These are phyloP conservation scores for Phytopythium chamaehyphon DNA, from an alignment of 352 stramenopile species.

Conservation along the genomic window DNA sequence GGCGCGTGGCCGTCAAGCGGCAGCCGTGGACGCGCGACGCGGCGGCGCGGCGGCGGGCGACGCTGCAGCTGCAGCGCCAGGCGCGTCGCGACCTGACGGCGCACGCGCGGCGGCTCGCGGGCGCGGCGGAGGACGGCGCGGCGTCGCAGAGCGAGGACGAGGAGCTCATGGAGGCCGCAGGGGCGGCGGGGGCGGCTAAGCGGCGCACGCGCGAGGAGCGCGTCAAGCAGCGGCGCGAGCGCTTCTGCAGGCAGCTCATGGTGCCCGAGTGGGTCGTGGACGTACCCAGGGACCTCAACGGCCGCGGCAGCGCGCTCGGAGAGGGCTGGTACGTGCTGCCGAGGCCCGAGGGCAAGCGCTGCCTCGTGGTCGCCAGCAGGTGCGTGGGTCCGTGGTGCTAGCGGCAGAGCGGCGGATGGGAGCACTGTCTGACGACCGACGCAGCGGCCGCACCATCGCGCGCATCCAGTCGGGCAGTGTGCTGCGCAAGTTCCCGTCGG, in stretches of 20 bases:
- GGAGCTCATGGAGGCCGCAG: conserved; percentile 27
- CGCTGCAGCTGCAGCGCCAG: conserved; percentile 68
- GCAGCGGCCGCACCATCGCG: conserved; percentile 59
- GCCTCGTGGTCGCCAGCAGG: conserved; percentile 85
- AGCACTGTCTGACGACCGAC: neutral
- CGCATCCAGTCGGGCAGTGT: conserved; percentile 74
- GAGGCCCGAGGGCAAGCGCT: conserved; percentile 89
- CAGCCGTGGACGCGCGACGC: conserved; percentile 63
- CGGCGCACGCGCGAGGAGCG: conserved; percentile 70
- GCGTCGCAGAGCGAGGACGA: conserved; percentile 22
- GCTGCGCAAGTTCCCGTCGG: conserved; percentile 85
- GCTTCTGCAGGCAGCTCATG: conserved; percentile 83
- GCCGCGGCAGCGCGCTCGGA: conserved; percentile 54
- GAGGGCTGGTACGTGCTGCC: conserved; percentile 90
- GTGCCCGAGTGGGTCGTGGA: conserved; percentile 90
- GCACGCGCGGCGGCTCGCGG: conserved; percentile 64
- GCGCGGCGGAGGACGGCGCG: conserved; percentile 20
- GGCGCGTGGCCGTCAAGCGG: conserved; percentile 59
- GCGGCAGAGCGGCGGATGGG: neutral
- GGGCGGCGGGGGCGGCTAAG: conserved; percentile 25
- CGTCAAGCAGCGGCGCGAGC: conserved; percentile 59
- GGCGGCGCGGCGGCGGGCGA: conserved; percentile 43
- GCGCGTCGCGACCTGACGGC: conserved; percentile 71
- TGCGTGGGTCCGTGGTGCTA: conserved; percentile 20
- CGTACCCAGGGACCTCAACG: conserved; percentile 80